Base-by-base conservation (phyloP, 2,329 filamentous ascomycete genomes). In the Claviceps cyperi region DNA sequence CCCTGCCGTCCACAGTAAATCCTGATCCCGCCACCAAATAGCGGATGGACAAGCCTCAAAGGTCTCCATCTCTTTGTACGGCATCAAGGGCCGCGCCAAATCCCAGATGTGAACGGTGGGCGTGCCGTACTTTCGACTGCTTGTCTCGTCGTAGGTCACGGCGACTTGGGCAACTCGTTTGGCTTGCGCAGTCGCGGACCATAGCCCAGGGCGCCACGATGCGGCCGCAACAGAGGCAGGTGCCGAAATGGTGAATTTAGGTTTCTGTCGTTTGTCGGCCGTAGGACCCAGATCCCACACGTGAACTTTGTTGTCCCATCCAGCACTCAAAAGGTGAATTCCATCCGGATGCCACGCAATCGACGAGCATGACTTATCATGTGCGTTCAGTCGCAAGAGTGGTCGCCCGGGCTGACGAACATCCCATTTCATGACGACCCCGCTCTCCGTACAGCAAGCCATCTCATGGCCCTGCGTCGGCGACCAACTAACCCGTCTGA, bases 261-360 rank as follows among this genome's bases (percentile, higher is more conserved):
- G 71, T 62, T 81, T 83, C 60, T 83, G 80, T 14, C 78, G 70
- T 62, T 80, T 79, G 55, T 83, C 79, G 15, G 75, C 77, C 6
- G 69, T 71, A 48, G 68, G 70, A 5, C 77, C 76, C 51, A 84
- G 64, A 57, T 84, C 79, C 81, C 81, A 85, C 5, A 84, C 76
- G 56, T 81, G 72, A 39, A 80, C 76, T 49, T 74, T 76, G 52
- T 72, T 73, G 59, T 85, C 81, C 55, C 74, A 68, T 6, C 80
- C 80, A 4, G 75, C 79, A 54, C 78, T 84, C 46, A 81, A 71
- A 11, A 84, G 64, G 56, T 84, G 79, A n/a, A 75, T 71, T 14
- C 81, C 81, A 58, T 84, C 81, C 0, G 78, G 77, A 55, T 85
- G 81, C 81, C 81, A 85, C 3, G 77, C 73, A 43, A 83, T 76